These are phyloP conservation scores for Fusarium poae DNA, from an alignment of 2,329 filamentous ascomycete genomes.

Conservation along the genomic window DNA sequence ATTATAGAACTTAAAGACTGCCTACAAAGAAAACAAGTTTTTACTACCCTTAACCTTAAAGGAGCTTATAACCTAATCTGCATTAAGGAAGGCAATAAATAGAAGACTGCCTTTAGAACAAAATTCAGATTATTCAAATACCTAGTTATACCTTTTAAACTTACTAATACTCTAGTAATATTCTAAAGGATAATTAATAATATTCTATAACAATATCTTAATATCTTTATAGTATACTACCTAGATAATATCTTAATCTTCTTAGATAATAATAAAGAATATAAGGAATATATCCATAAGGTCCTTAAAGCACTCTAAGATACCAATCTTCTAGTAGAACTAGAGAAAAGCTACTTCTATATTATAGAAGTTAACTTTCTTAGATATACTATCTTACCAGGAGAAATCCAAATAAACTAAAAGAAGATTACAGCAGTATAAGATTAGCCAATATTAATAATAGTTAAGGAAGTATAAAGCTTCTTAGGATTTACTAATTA, in stretches of 20 bases:
- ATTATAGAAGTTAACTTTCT: constrained; percentile 26
- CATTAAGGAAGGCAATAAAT: not conserved
- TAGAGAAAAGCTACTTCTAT: constrained; percentile 34
- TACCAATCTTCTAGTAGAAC: constrained; percentile 32
- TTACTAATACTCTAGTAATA: not conserved
- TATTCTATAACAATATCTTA: constrained; percentile 28
- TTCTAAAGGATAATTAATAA: constrained; percentile 44
- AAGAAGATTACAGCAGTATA: constrained; percentile 26
- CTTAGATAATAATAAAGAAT: constrained; percentile 33
- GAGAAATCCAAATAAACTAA: constrained; percentile 28
- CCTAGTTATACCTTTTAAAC: not conserved
- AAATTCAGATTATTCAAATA: not conserved
- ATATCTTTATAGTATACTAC: constrained; percentile 39
- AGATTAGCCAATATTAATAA: not conserved
- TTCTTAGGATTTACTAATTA: constrained; percentile 39
- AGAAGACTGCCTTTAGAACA: not conserved
- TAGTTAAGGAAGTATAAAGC: constrained; percentile 30
- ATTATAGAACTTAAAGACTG: not conserved
- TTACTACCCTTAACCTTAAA: not conserved
- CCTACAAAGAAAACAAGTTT: not conserved
- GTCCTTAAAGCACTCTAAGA: constrained; percentile 31
- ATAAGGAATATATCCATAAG: constrained; percentile 34
- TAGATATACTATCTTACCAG: constrained; percentile 16
- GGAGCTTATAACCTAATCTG: not conserved
- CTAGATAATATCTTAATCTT: constrained; percentile 44